Conservation (phyloP, 805 yeast species). For the Candida nonsorbophila region DNA sequence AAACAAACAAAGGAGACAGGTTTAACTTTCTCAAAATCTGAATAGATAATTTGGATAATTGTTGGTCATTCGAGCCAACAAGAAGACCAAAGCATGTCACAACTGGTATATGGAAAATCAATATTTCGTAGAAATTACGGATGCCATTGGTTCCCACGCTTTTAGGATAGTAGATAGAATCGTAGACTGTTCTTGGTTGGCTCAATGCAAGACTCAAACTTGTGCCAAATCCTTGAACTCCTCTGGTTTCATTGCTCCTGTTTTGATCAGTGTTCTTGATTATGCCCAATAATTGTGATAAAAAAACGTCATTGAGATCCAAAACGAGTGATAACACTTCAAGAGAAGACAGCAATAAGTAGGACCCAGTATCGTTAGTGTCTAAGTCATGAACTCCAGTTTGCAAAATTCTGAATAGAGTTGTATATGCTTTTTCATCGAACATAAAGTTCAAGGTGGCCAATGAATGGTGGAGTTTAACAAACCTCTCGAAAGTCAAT, state of each 20-base stretch:
- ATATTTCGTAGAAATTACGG: slow-evolving; percentile 63
- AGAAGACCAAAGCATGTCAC: slow-evolving; percentile 73
- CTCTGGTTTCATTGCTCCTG: too few species aligned
- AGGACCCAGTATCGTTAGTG: too few species aligned
- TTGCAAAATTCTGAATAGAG: slow-evolving; percentile 54
- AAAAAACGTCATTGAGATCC: slow-evolving; percentile 33
- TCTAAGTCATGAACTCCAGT: too few species aligned
- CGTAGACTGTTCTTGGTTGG: slow-evolving; percentile 16
- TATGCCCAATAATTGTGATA: slow-evolving; percentile 49
- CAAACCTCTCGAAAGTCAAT: slow-evolving; percentile 25
- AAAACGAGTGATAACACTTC: too few species aligned
- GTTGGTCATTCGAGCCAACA: slow-evolving; percentile 50
- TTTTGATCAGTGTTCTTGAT: slow-evolving; percentile 18
- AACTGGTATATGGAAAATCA: slow-evolving; percentile 64
- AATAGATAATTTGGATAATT: slow-evolving; percentile 51
- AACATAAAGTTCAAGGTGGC: slow-evolving; percentile 59
- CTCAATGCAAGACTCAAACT: slow-evolving; percentile 21
- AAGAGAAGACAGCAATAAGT: too few species aligned
- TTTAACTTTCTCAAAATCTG: slow-evolving; percentile 49
- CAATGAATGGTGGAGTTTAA: slow-evolving; percentile 68
- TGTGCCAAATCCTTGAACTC: too few species aligned
- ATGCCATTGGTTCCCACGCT: slow-evolving; percentile 55
- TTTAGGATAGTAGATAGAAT: slow-evolving; percentile 34
- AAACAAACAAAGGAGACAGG: slow-evolving; percentile 23
- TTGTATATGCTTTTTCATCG: slow-evolving; percentile 49